Evolutionary conservation across 768 basidiomycete species (phyloP), one percentile per base, ranked within the genome.

Genomic region (Rhodocollybia butyracea): DNA sequence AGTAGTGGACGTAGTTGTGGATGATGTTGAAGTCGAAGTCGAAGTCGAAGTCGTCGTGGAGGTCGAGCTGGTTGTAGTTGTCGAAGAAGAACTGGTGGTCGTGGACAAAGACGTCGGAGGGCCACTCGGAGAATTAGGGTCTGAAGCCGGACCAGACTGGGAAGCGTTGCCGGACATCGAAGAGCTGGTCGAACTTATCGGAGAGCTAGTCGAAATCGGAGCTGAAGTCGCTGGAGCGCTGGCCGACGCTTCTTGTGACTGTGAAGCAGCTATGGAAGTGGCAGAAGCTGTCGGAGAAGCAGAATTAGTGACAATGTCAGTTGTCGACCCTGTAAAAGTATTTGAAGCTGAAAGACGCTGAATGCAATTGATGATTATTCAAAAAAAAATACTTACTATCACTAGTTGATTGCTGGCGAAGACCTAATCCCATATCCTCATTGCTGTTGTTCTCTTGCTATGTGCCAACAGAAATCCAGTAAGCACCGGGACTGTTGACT

Each of bases 71-170:
- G 66, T 64, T 47, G 69, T 62, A 32, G 32, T 54, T 22, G 13
- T 45, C 47, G 12, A 53, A n/a, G n/a, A 46, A 31, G 54, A 13
- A 27, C 43, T 43, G 24, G 51, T 30, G 27, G 27, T 17, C 24
- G 42, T 24, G 24, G 52, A 38, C 11, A 50, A 41, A 41, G 29
- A 45, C 46, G 32, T 57, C 46, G 24, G 59, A 55, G 41, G 63
- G 63, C 21, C 67, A 56, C 22, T 65, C 60, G 30, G 63, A 58
- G 21, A n/a, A n/a, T n/a, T n/a, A n/a, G n/a, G n/a, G n/a, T 4
- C 66, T 54, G 47, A 61, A 56, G 26, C 55, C 43, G 24, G 66
- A 30, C 13, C 65, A 27, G 10, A 57, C 31, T n/a, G 59, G 56
- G 29, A 56, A 34, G 39, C 7, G 39, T 7, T 40, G 8, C 19